Percentiles rank a stretch among this genome's conserved stretches.
Evolutionary conservation across 2,329 filamentous ascomycete genomes (phyloP).

Genomic region (Fusarium robinianum): DNA sequence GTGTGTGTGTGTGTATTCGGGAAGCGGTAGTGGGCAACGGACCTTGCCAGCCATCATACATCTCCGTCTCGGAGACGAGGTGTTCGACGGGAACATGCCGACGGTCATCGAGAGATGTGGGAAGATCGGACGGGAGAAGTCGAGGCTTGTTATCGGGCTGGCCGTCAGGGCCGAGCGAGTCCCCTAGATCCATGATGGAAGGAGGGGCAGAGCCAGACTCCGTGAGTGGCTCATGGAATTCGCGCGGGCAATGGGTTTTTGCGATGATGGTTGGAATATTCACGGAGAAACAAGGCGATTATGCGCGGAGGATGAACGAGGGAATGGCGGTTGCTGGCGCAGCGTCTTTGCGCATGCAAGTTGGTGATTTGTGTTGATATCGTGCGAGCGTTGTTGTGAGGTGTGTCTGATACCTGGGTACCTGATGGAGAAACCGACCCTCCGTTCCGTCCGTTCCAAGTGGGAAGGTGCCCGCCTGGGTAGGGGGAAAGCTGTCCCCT

Average conservation of each 20-base stretch:
- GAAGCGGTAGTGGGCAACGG: slow-evolving; percentile 38
- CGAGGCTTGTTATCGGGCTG: slow-evolving; percentile 48
- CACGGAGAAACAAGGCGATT: not conserved
- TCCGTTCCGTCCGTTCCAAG: slow-evolving; percentile 25
- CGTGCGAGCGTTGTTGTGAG: slow-evolving; percentile 21
- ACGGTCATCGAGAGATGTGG: slow-evolving; percentile 89
- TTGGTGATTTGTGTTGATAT: slow-evolving; percentile 27
- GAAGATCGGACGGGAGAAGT: slow-evolving; percentile 79
- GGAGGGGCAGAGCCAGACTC: slow-evolving; percentile 45
- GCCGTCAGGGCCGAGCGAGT: slow-evolving; percentile 49
- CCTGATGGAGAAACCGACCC: slow-evolving; percentile 34
- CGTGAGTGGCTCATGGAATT: slow-evolving; percentile 41
- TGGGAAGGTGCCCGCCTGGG: no score
- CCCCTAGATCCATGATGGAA: slow-evolving; percentile 63
- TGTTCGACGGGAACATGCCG: slow-evolving; percentile 65
- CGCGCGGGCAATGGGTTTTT: slow-evolving; percentile 14
- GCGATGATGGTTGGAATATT: not conserved
- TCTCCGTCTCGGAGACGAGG: slow-evolving; percentile 82
- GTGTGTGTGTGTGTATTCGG: no score
- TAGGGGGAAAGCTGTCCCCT: slow-evolving; percentile 16
- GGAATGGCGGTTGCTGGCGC: slow-evolving; percentile 2
- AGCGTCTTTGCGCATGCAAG: slow-evolving; percentile 11
- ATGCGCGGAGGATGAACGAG: not conserved
- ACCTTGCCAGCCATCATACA: slow-evolving; percentile 99
- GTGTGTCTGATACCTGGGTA: slow-evolving; percentile 9